Base-by-base conservation (phyloP, 345 rosid species). In the Euphorbia peplus region DNA sequence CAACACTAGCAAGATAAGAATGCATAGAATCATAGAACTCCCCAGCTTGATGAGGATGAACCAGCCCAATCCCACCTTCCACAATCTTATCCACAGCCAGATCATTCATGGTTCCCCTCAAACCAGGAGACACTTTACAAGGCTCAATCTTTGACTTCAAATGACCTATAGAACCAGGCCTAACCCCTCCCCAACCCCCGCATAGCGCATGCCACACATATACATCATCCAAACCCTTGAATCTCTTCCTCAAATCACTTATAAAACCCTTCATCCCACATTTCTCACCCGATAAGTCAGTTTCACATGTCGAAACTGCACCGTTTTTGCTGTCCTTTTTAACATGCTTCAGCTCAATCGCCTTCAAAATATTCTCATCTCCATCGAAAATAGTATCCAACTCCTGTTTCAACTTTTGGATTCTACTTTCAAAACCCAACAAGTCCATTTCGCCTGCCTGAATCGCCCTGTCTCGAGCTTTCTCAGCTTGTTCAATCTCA, bases 121-220 rank as follows among this genome's bases (percentile, higher is more conserved):
- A 85, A 50, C 97, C 85, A 9, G 85, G 77, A 37, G 97, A 90
- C 26, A 83, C 21, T 14, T 82, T 75, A 61, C 81, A 71, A 28
- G 77, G 80, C 44, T 70, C 28, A 50, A 87, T 35, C 75, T 83
- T 87, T 12, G 90, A 64, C 9, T 87, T 59, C 42, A 92, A 74
- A 75, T 79, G 81, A 29, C 83, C 4, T n/a, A 53, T 75, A 7
- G 83, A 41, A 21, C 82, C 89, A 4, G 95, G 90, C 64, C 88
- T 83, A 37, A 92, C 90, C 71, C 98, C 97, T 63, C 84, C 90
- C 98, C 98, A 92, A 16, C 90, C 93, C 51, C 98, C 98, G 65
- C 95, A 88, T 0, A 92, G 87, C 25, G 96, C 91, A 58, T 90
- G 95, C 93, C 97, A 90, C 61, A 90, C 91, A 55, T 86, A 86